Evolutionary conservation across 2,329 filamentous ascomycete species (phyloP), one percentile per base, ranked within the genome.

Genomic region (Macrophomina pseudophaseolina): DNA sequence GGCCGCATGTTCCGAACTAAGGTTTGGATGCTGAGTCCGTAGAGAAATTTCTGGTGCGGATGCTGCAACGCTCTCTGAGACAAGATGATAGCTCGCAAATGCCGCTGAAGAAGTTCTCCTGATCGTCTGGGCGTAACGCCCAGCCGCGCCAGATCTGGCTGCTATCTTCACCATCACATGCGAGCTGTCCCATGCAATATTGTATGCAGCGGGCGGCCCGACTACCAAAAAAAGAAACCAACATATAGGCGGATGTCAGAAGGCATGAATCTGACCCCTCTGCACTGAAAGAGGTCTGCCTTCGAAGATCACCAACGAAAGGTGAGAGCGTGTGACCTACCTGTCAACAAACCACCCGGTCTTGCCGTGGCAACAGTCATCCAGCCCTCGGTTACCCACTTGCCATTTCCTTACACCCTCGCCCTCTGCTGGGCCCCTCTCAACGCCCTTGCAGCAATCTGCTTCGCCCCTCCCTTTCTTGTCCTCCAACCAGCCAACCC

Each of bases 1-100:
- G 40, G 38, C 56, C 56, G 54, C 40, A 58, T 44, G 23, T 44
- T 35, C 52, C 52, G 52, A 28, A 8, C 52, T 18, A 38, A 54
- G 35, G n/a, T 11, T 5, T 4, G 7, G 9, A 14, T 5, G 5
- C 5, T 44, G 42, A 14, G 42, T 44, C 11, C 16, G 2, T 4
- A 44, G 9, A 2, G 5, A 44, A 5, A 12, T 16, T 9, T 44
- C 16, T 9, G 11, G 11, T 44, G 42, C 23, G 16, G 12, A n/a
- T 18, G 5, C 11, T 44, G 42, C 7, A 14, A 14, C 42, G 42
- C 16, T 38, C 35, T 1, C 12, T 16, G 42, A 44, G 42, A 16
- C 42, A 44, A 14, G 11, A 44, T 4, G 42, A 44, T 9, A n/a
- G 51, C n/a, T 8, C 51, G 49, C 30, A 28, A 7, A 32, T 32